Evolutionary conservation across 371 early-diverging fungal genomes (phyloP), one percentile per base, ranked within the genome.

Genomic region (Coelomomyces lativittatus): DNA sequence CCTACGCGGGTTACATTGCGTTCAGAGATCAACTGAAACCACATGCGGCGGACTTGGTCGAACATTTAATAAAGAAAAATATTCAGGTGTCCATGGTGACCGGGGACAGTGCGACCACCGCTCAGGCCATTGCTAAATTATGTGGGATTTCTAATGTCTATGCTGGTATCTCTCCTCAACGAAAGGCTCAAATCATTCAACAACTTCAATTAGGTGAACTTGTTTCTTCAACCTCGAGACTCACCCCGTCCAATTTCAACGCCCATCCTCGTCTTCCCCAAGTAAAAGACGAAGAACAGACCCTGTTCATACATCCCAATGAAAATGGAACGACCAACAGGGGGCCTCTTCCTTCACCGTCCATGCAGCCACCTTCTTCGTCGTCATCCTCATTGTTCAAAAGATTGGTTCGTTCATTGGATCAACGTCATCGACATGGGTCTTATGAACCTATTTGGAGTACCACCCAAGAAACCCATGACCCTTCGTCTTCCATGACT

Each of bases 81-180:
- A 69, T 91, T 23, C 63, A 67, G 12, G 75, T 75, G 9, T 73
- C 80, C 11, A 91, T 96, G 88, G 80, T 88, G 19, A 92, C 97
- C 0, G 97, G 97, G 15, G 97, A 96, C 54, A 82, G 86, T 46
- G 66, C 61, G 30, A 47, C 80, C 43, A 87, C 93, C 0, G 88
- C 90, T 5, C 55, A 55, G 26, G 70, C 65, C 28, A 80, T 88
- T 47, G 88, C 86, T 5, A 31, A 54, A 21, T 64, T 75, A 49
- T 61, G 80, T 51, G 86, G 82, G 14, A 88, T 86, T 35, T 56
- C 63, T 12, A 23, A 36, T 3, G 81, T 95, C 4, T 80, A 90
- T 55, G 91, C 92, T 3, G 88, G 86, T n/a, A 78, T 89, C 5
- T 81, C 86, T 10, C 93, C 96, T 1, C 68, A 69, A 4, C 93